Evolutionary conservation across 495 filamentous ascomycete species (phyloP), one percentile per base, ranked within the genome.

Genomic region (Neurospora tetrasperma): DNA sequence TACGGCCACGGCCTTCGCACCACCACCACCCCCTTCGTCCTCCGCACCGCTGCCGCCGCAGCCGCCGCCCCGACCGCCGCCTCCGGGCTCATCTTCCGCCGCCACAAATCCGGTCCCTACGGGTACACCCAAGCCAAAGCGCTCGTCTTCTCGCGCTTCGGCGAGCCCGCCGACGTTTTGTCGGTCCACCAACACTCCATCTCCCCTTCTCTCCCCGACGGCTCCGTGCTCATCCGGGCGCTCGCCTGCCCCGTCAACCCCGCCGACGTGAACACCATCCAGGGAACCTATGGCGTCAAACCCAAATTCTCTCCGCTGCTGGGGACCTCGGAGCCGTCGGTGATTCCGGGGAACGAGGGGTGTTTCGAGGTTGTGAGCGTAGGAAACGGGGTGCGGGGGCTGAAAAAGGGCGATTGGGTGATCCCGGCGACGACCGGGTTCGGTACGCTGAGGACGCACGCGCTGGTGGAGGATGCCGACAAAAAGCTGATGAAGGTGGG

Each of bases 121-220:
- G 96, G 96, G 74, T 98, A 98, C 83, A 95, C 92, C n/a, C 96
- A 98, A 83, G 90, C 96, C 72, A 96, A 97, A 85, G 88, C 94
- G 0, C 89, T 99, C 69, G 88, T 94, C 6, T 97, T 96, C 80
- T 88, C 89, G 68, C 86, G 90, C 77, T 91, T 95, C 79, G 96
- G 96, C 80, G 92, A 94, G 76, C 96, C 96, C 0, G 85, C 87
- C 71, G 90, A 94, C 81, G 93, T 95, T 5, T 85, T 99, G 42
- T 86, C 84, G 38, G 86, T 97, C 7, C 93, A 97, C 85, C 90
- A 86, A 5, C 89, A 95, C 84, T 94, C 92, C 71, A 91, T 96
- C 80, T 90, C 92, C 0, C 90, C 93, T 9, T 85, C 88, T 40
- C 85, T 98, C 74, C 92, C 97, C 75, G 85, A 90, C 71, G 88